A percentile compares a stretch with the other conserved stretches of the same genome.
Evolutionary conservation across 441 rosid genomes (phyloP).

Genomic region (Adansonia gregorii): DNA sequence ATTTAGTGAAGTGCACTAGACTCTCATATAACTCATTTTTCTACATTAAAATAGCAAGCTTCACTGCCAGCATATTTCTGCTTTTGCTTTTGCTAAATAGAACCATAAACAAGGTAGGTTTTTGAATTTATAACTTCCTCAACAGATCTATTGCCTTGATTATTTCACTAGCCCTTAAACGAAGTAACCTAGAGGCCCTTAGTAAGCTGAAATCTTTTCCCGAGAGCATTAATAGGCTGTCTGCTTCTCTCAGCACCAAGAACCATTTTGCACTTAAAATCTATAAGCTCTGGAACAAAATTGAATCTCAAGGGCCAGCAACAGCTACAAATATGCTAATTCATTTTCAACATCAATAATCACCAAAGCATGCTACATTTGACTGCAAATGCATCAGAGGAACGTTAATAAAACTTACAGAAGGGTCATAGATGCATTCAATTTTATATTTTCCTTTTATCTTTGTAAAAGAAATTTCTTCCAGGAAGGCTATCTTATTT

Average conservation of each 20-base stretch:
- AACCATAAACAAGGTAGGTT: not conserved
- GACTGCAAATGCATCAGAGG: not conserved
- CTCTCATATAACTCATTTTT: not conserved
- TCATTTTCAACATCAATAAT: not conserved
- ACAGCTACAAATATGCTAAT: not conserved
- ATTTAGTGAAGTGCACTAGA: not conserved
- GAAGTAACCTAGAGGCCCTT: slow-evolving; percentile 2
- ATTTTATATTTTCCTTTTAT: not conserved
- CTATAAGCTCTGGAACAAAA: not conserved
- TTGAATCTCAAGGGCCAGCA: not conserved
- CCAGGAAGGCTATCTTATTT: not conserved
- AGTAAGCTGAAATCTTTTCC: not conserved
- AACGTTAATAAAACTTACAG: not conserved
- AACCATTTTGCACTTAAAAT: not conserved
- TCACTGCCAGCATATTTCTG: not conserved
- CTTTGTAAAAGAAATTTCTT: not conserved
- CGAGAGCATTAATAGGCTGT: not conserved
- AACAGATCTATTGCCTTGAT: not conserved
- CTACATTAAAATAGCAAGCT: not conserved
- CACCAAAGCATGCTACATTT: slow-evolving; percentile 1
- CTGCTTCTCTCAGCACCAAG: not conserved
- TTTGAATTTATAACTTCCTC: not conserved
- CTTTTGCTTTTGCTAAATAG: not conserved
- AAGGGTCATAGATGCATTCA: not conserved
- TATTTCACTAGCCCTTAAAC: not conserved